phyloP scores from a whole-genome alignment of 2,329 filamentous ascomycete genomes.

The Thielaviopsis populi region DNA sequence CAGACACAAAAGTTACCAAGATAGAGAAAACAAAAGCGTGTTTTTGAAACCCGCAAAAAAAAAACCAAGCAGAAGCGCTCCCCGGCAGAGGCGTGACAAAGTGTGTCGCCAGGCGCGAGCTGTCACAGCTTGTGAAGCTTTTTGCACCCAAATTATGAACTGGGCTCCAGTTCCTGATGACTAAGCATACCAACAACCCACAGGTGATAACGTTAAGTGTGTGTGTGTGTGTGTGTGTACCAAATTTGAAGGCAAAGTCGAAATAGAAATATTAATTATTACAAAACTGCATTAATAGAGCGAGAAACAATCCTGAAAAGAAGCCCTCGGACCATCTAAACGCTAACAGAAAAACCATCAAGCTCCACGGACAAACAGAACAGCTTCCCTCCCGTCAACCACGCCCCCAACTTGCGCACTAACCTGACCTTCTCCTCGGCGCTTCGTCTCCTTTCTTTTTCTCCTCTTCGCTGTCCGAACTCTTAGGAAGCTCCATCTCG shows the following conservation, averaged over 20 bases:
- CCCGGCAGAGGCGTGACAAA: background rate
- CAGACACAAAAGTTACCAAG: too few relatives aligned
- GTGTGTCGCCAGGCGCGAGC: background rate
- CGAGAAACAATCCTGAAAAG: background rate
- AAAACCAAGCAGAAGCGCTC: background rate
- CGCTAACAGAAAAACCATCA: background rate
- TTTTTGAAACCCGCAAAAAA: too few relatives aligned
- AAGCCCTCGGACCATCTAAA: background rate
- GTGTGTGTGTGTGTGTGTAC: background rate
- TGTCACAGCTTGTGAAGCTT: background rate
- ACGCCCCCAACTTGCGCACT: background rate
- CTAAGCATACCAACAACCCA: background rate
- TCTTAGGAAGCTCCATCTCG: slow-evolving; percentile 2
- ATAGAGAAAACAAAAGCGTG: too few relatives aligned
- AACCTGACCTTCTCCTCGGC: background rate
- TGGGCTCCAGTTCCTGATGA: background rate
- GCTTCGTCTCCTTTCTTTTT: background rate
- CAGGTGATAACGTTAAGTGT: background rate
- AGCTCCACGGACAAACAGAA: background rate
- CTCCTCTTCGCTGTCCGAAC: background rate
- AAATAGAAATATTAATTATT: background rate
- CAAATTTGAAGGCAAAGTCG: background rate
- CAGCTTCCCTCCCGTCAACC: background rate
- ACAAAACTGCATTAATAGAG: background rate
- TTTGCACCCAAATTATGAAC: background rate